Evolutionary conservation across 2,329 filamentous ascomycete genomes (phyloP), one percentile per base, ranked within the genome.

Genomic region (Mycocentrospora acerina): DNA sequence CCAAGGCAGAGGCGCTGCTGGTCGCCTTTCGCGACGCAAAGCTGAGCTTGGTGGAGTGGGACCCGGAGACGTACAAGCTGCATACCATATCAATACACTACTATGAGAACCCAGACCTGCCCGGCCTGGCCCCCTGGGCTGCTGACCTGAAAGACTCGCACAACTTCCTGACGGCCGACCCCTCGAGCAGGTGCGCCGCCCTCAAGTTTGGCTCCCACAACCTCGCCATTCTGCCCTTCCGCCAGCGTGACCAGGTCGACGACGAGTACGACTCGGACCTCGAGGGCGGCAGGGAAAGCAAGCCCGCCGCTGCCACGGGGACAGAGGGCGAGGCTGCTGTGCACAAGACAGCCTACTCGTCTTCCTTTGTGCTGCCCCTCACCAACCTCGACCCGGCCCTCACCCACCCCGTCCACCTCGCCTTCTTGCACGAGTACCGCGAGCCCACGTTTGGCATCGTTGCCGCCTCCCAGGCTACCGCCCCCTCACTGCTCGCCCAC

Each of bases 381-480:
- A 89, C 90, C 36, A 82, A 90, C 59, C 78, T 98, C 69, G 91
- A 97, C 67, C 87, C 90, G 47, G 82, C 80, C 48, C 78, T 98
- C 54, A 82, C 91, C 44, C 87, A 95, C 68, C 90, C 91, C 32
- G 83, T 96, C 59, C 88, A 95, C 63, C 81, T 98, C 60, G 85
- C 88, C 38, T 98, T 98, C 67, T 74, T 98, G 51, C 82, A 97
- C 76, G 91, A 97, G 72, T 98, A 98, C 69, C 85, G 93, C 66
- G 93, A 97, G 69, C 91, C 93, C 10, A 98, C 93, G 0, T 95
- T 98, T 71, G 93, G 91, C 40, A 90, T 98, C 44, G 76, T 98
- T 28, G 93, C 89, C 31, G 88, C 90, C 2, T 83, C 82, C 35
- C 74, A 81, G 48, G 77, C 83, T 24, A 81, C 85, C 11, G 90